Percentiles rank a stretch among this genome's conserved stretches.
Conservation (phyloP, 129 eudicot species). For the Deinandra increscens region DNA sequence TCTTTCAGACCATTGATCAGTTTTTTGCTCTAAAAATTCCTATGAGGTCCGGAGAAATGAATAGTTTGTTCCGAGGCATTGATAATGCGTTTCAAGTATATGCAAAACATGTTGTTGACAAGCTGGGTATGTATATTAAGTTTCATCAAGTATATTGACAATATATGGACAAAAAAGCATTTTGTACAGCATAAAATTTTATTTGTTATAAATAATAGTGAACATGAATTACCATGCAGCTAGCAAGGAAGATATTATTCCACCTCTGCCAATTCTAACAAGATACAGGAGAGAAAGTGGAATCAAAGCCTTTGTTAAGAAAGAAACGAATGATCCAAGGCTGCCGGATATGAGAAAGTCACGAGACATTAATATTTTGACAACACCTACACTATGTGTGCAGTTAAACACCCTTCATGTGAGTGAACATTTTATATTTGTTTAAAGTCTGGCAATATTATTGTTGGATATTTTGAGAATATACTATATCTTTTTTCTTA, state of each 20-base stretch:
- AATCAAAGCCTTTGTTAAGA: slow-evolving; percentile 82
- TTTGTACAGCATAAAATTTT: not conserved
- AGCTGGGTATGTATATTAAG: slow-evolving; percentile 54
- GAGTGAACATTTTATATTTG: slow-evolving; percentile 31
- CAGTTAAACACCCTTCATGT: slow-evolving; percentile 90
- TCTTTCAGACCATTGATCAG: slow-evolving; percentile 88
- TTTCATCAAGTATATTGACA: not conserved
- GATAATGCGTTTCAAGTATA: slow-evolving; percentile 99
- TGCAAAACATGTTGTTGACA: slow-evolving; percentile 69
- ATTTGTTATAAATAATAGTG: slow-evolving; percentile 1
- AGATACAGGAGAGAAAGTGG: slow-evolving; percentile 82
- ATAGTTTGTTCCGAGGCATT: slow-evolving; percentile 87
- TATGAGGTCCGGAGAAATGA: slow-evolving; percentile 85
- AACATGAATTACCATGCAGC: slow-evolving; percentile 50
- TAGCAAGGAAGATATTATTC: slow-evolving; percentile 88
- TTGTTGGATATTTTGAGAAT: slow-evolving; percentile 11
- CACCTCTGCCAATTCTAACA: slow-evolving; percentile 89
- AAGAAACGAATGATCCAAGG: slow-evolving; percentile 72
- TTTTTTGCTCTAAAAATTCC: slow-evolving; percentile 93
- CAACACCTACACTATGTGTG: slow-evolving; percentile 84
- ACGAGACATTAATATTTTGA: slow-evolving; percentile 65
- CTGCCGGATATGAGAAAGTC: slow-evolving; percentile 85
- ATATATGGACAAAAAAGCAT: not conserved
- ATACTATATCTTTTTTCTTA: not conserved
- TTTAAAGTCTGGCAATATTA: not conserved